These are phyloP conservation scores for Astragalus glycyphyllos DNA, from an alignment of 306 rosid species.

Conservation along the genomic window DNA sequence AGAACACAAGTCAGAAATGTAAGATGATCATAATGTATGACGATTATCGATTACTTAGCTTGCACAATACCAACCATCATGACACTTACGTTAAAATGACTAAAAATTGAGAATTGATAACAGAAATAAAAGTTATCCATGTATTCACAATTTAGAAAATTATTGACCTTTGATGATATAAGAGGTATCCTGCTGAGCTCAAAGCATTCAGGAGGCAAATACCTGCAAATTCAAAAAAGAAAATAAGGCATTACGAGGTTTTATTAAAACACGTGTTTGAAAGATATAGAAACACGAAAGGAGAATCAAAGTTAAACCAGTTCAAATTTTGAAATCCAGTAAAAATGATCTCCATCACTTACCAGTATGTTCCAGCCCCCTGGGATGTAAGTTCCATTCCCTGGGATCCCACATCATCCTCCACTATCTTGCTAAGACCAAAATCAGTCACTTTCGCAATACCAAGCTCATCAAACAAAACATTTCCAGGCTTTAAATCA, in stretches of 20 bases:
- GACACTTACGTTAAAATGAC: conserved; percentile 9
- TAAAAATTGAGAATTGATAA: background rate
- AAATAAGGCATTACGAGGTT: conserved; percentile 12
- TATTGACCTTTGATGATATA: conserved; percentile 89
- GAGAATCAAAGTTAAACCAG: conserved; percentile 1
- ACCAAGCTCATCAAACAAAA: conserved; percentile 93
- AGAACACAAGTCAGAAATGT: conserved; percentile 25
- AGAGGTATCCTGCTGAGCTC: conserved; percentile 93
- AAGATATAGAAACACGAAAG: conserved; percentile 28
- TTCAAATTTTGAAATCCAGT: conserved; percentile 33
- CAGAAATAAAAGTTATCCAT: background rate
- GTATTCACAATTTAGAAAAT: conserved; percentile 1
- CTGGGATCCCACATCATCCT: conserved; percentile 97
- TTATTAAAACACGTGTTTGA: conserved; percentile 4
- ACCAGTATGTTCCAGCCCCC: conserved; percentile 99
- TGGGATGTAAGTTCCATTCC: conserved; percentile 99
- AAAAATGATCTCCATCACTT: conserved; percentile 48
- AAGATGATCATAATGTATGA: conserved; percentile 11
- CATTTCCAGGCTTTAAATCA: conserved; percentile 99
- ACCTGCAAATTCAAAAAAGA: conserved; percentile 61
- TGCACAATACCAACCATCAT: conserved; percentile 24
- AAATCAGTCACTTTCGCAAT: conserved; percentile 97
- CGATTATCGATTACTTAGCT: conserved; percentile 5
- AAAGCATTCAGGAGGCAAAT: conserved; percentile 97
- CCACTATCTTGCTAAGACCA: conserved; percentile 99